A percentile compares a stretch with the other conserved stretches of the same genome.
Evolutionary conservation across 345 rosid genomes (phyloP).

Genomic region (Salix brachista): DNA sequence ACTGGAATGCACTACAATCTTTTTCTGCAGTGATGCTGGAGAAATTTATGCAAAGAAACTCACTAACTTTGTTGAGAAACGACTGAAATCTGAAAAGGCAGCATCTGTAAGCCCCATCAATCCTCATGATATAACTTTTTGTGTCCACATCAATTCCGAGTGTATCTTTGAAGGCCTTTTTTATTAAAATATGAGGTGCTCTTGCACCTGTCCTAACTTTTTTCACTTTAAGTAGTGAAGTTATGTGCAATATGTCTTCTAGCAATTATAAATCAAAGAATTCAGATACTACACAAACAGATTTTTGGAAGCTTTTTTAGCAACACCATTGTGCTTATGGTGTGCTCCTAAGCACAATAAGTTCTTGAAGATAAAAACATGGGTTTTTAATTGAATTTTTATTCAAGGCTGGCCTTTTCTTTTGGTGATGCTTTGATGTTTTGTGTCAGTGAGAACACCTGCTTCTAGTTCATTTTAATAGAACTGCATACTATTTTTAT

Average conservation of each 20-base stretch:
- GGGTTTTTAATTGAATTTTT: no score
- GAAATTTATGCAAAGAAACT: conserved; percentile 88
- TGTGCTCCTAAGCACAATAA: neutral
- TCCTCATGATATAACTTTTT: neutral
- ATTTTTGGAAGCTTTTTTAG: neutral
- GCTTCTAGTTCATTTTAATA: no score
- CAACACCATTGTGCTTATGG: neutral
- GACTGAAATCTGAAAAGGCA: conserved; percentile 89
- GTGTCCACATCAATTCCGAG: neutral
- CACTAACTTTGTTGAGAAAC: conserved; percentile 80
- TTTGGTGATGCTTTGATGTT: no score
- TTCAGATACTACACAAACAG: neutral
- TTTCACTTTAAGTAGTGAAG: neutral
- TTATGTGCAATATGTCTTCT: neutral
- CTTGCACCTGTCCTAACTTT: neutral
- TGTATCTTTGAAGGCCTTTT: neutral
- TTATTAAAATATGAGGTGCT: neutral
- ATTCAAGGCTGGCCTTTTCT: no score
- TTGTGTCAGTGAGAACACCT: no score
- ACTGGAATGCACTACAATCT: conserved; percentile 15
- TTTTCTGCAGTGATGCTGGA: conserved; percentile 67
- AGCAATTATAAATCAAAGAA: neutral
- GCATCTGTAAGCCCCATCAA: conserved; percentile 75
- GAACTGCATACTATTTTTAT: no score
- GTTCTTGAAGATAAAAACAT: no score